Percentiles rank a stretch among this genome's conserved stretches.
Evolutionary conservation across 345 rosid genomes (phyloP).

Genomic region (Ailanthus altissimus): DNA sequence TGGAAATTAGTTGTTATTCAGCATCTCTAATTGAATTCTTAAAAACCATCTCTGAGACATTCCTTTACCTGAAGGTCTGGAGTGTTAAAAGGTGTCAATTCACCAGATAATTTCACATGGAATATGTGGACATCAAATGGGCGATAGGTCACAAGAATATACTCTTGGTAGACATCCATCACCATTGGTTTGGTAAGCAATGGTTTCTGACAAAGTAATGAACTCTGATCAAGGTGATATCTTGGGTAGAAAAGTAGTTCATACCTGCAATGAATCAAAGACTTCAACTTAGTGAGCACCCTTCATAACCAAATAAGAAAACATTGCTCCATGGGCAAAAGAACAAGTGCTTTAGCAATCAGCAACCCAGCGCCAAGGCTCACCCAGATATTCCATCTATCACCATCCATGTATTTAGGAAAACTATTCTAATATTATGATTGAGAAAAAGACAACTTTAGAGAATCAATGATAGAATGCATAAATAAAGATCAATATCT

Average conservation of each 20-base stretch:
- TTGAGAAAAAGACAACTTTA: background rate
- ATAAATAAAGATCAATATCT: conserved; percentile 35
- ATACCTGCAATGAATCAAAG: conserved; percentile 50
- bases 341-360: background rate
- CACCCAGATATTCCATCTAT: background rate
- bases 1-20: conserved; percentile 2
- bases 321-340: background rate
- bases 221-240: conserved; percentile 94
- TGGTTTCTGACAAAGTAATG: conserved; percentile 81
- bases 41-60: conserved; percentile 22
- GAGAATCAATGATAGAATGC: conserved; percentile 17
- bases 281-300: conserved; percentile 16
- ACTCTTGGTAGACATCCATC: conserved; percentile 91
- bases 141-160: conserved; percentile 82
- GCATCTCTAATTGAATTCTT: background rate
- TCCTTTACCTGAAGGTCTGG: conserved; percentile 81
- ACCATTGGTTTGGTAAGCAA: conserved; percentile 92
- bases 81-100: conserved; percentile 71
- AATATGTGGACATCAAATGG: conserved; percentile 93
- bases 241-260: conserved; percentile 96
- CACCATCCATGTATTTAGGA: background rate
- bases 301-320: conserved; percentile 7
- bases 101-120: conserved; percentile 73
- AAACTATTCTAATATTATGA: background rate
- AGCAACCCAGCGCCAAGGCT: conserved; percentile 7